Evolutionary conservation across 164 flowering plant genomes (phyloP), one percentile per base, ranked within the genome.

Genomic region (Vitis riparia): DNA sequence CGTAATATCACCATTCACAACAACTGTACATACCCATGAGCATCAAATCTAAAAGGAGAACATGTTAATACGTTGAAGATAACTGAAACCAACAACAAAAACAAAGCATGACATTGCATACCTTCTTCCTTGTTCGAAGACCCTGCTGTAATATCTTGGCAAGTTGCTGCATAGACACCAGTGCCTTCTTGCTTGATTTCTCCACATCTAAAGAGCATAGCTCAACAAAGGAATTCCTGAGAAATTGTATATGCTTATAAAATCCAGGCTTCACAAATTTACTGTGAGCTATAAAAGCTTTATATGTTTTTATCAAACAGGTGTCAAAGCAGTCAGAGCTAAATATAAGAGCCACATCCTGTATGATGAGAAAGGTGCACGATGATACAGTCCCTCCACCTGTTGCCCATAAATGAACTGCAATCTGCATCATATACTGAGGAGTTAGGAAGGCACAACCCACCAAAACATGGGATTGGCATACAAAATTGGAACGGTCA

Each of bases 331-430:
- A 83, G 56, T 85, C 85, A 15, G 84, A 67, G 68, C 76, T 67
- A 69, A 73, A 81, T 14, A 77, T 67, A 59, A 75, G 62, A 74
- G 88, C 84, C 72, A 89, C 71, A 48, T 88, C 92, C 57, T 65
- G 75, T 47, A 91, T 74, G 66, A 91, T 50, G 14, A 68, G 77
- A 77, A 88, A 90, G 50, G 99, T 68, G 49, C 85, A 76, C 23
- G 78, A 74, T 55, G 97, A 87, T 3, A 89, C 68, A 47, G 69
- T 51, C 23, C 79, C 91, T 51, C 82, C 82, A 49, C 97, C 88
- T 5, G 94, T 89, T 71, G 84, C 89, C 98, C 97, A 96, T 68
- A 96, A 66, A 69, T 89, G 86, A 81, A 93, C 89, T 47, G 90
- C 78, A 75, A 81, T 79, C 99, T 96, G 89, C 80, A 86, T 50